Percentiles rank a stretch among this genome's conserved stretches.
These are phyloP conservation scores for Phaeosphaeria sp. DNA, from an alignment of 2,329 filamentous ascomycete genomes.

Conservation along the genomic window DNA sequence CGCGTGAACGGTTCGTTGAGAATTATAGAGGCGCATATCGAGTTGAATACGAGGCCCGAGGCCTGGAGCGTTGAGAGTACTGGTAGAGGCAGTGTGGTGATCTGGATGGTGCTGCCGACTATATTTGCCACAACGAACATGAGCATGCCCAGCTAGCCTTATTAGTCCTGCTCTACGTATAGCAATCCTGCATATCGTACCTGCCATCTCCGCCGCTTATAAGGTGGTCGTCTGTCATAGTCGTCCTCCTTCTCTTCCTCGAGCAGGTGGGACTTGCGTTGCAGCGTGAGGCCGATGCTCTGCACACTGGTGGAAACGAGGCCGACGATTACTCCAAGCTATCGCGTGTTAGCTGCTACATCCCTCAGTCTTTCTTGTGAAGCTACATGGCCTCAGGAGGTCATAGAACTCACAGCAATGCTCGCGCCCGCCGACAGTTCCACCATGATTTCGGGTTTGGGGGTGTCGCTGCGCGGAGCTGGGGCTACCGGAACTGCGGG, in stretches of 20 bases:
- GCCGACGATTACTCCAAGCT: slow-evolving; percentile 93
- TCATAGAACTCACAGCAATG: slow-evolving; percentile 46
- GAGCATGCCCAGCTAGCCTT: slow-evolving; percentile 76
- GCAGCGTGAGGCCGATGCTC: slow-evolving; percentile 91
- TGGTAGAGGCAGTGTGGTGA: slow-evolving; percentile 91
- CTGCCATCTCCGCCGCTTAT: slow-evolving; percentile 92
- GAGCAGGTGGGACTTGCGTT: slow-evolving; percentile 96
- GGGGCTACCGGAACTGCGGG: slow-evolving; percentile 39
- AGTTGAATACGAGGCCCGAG: slow-evolving; percentile 97
- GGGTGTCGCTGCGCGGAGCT: slow-evolving; percentile 27
- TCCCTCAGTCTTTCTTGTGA: too few species aligned
- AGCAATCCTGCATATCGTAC: slow-evolving; percentile 40
- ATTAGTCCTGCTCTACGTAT: slow-evolving; percentile 17
- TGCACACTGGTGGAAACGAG: slow-evolving; percentile 93
- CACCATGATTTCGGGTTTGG: slow-evolving; percentile 40
- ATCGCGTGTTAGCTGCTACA: slow-evolving; percentile 14
- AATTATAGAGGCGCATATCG: slow-evolving; percentile 92
- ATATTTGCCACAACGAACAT: slow-evolving; percentile 97
- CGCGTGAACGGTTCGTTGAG: slow-evolving; percentile 92
- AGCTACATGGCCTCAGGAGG: neutral
- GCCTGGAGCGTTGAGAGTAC: slow-evolving; percentile 91
- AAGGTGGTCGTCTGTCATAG: slow-evolving; percentile 82
- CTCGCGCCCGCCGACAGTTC: slow-evolving; percentile 51
- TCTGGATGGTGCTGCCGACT: slow-evolving; percentile 94
- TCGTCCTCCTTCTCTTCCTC: slow-evolving; percentile 90